Percentiles rank a stretch among this genome's conserved stretches.
phyloP scores from a whole-genome alignment of 2,329 filamentous ascomycete genomes.

The Trichoderma cornu-damae region DNA sequence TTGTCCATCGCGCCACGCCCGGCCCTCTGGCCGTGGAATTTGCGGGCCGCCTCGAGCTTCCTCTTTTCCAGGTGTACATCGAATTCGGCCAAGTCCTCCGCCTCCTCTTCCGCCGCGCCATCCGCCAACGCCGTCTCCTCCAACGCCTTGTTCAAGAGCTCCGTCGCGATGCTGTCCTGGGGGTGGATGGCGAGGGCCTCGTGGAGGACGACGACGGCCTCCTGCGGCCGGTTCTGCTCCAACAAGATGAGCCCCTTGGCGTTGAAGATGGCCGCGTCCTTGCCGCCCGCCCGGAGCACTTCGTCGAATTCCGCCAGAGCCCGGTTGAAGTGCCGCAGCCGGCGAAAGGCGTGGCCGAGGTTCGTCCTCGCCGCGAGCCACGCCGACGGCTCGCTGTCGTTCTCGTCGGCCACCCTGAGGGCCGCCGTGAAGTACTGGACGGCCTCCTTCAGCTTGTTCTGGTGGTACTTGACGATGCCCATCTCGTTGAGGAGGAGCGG shows the following conservation, averaged over 20 bases:
- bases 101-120: constrained; percentile 43
- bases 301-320: constrained; percentile 80
- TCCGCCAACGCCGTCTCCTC: constrained; percentile 52
- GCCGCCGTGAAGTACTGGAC: constrained; percentile 73
- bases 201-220: constrained; percentile 77
- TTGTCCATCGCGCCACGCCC: constrained; percentile 34
- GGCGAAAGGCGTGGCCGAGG: constrained; percentile 79
- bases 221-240: constrained; percentile 66
- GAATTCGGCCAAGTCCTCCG: constrained; percentile 44
- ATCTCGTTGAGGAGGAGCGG: constrained; percentile 92
- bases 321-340: constrained; percentile 55
- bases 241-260: constrained; percentile 81
- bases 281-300: constrained; percentile 75
- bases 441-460: constrained; percentile 70
- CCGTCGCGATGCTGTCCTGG: constrained; percentile 76
- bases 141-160: constrained; percentile 67
- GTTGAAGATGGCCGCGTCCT: constrained; percentile 71
- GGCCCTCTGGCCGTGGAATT: constrained; percentile 29
- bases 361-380: constrained; percentile 85
- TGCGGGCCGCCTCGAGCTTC: constrained; percentile 41
- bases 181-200: constrained; percentile 75
- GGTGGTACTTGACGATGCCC: constrained; percentile 92
- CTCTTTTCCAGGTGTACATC: constrained; percentile 48
- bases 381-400: constrained; percentile 74
- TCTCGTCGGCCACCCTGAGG: constrained; percentile 70